Evolutionary conservation across 2,329 filamentous ascomycete species (phyloP).

Genomic region (Talaromyces sp.): DNA sequence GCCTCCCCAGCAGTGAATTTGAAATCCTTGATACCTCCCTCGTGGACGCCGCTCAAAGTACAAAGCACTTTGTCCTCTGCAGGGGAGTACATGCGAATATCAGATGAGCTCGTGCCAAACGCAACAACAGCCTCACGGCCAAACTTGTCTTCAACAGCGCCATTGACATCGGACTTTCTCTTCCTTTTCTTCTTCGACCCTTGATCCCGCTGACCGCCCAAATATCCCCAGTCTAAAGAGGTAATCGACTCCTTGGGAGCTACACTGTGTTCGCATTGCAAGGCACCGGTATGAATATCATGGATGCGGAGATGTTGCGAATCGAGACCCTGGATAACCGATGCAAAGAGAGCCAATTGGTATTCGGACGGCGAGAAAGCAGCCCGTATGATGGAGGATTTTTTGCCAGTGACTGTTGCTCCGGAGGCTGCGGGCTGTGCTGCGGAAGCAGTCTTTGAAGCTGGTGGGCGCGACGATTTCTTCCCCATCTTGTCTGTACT

Average conservation of each 20-base stretch:
- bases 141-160: constrained; percentile 34
- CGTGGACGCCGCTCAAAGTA: constrained; percentile 47
- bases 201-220: constrained; percentile 37
- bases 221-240: constrained; percentile 53
- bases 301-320: constrained; percentile 54
- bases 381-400: constrained; percentile 50
- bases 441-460: constrained; percentile 47
- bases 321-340: constrained; percentile 54
- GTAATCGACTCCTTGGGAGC: constrained; percentile 49
- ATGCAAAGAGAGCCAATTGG: constrained; percentile 54
- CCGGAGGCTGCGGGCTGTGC: constrained; percentile 39
- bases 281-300: constrained; percentile 50
- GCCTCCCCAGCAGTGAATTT: constrained; percentile 47
- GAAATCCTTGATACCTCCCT: constrained; percentile 51
- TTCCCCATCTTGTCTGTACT: constrained; percentile 43
- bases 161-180: constrained; percentile 45
- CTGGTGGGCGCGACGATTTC: constrained; percentile 44
- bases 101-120: constrained; percentile 50
- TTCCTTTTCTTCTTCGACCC: constrained; percentile 54
- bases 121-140: constrained; percentile 43
- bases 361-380: constrained; percentile 53
- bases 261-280: constrained; percentile 52
- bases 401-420: constrained; percentile 39
- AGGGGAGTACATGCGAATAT: constrained; percentile 52
- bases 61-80: constrained; percentile 49